Conservation (phyloP, 352 stramenopile genomes). For the Phytophthora podocarpi region DNA sequence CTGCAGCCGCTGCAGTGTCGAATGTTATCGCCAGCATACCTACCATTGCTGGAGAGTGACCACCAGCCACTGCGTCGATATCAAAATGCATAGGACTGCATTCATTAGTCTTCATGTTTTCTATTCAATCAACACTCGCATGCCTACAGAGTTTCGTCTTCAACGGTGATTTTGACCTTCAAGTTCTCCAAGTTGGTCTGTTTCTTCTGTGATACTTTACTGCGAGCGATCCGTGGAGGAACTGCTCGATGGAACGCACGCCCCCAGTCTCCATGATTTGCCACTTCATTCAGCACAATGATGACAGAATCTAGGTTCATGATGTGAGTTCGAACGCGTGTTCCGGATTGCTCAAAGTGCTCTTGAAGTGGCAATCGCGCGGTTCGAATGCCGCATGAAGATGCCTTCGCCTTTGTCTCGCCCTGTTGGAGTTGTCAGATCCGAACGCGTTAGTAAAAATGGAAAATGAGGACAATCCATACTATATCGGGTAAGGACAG, state of each 20-base stretch:
- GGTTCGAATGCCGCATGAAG: conserved; percentile 31
- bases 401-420: conserved; percentile 53
- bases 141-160: neutral
- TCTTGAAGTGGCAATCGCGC: conserved; percentile 74
- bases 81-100: neutral
- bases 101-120: no score
- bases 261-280: conserved; percentile 70
- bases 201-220: conserved; percentile 20
- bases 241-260: conserved; percentile 63
- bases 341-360: conserved; percentile 28
- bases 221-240: conserved; percentile 51
- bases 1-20: conserved; percentile 59
- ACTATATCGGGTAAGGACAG: neutral
- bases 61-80: conserved; percentile 2
- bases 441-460: neutral
- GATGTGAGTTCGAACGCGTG: conserved; percentile 56
- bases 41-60: conserved; percentile 30
- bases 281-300: conserved; percentile 71
- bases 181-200: neutral
- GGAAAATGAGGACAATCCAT: neutral
- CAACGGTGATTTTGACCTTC: neutral
- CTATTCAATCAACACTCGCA: no score
- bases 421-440: conserved; percentile 30
- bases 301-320: conserved; percentile 85
- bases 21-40: conserved; percentile 66